phyloP scores from a whole-genome alignment of 441 rosid genomes.

The Erysimum pusillum region DNA sequence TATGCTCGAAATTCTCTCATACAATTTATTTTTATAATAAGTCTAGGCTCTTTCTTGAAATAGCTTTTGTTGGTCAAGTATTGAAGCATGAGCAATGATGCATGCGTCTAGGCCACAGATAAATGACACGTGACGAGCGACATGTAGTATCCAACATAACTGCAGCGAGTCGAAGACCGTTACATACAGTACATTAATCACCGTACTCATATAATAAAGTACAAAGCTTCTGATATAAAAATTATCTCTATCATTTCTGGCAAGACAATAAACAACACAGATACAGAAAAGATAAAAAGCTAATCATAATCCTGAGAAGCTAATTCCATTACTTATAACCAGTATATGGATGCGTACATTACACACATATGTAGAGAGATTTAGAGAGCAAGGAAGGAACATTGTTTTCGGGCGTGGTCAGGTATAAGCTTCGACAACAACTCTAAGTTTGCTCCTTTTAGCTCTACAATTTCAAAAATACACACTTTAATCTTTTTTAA shows the following conservation, averaged over 20 bases:
- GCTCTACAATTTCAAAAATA: constrained; percentile 55
- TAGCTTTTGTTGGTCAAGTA: not conserved
- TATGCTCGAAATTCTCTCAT: not conserved
- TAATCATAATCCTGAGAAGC: constrained; percentile 38
- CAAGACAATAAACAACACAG: constrained; percentile 24
- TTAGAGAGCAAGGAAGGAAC: constrained; percentile 66
- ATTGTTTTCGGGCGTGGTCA: constrained; percentile 87
- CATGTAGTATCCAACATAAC: not conserved
- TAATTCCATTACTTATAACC: constrained; percentile 32
- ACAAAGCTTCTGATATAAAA: not conserved
- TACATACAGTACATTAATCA: constrained; percentile 20
- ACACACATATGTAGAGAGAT: not conserved
- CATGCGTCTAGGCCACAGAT: not conserved
- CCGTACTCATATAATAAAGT: not conserved
- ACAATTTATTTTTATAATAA: not conserved
- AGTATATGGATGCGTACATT: constrained; percentile 14
- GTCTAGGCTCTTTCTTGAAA: not conserved
- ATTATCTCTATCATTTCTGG: not conserved
- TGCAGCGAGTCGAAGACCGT: constrained; percentile 19
- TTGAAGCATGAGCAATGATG: not conserved
- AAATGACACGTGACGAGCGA: not conserved
- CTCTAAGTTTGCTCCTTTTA: constrained; percentile 75
- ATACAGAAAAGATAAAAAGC: not conserved
- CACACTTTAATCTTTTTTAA: not conserved
- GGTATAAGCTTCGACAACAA: constrained; percentile 78